These are phyloP conservation scores for Metarhizium album DNA, from an alignment of 2,329 filamentous ascomycete genomes.

Conservation along the genomic window DNA sequence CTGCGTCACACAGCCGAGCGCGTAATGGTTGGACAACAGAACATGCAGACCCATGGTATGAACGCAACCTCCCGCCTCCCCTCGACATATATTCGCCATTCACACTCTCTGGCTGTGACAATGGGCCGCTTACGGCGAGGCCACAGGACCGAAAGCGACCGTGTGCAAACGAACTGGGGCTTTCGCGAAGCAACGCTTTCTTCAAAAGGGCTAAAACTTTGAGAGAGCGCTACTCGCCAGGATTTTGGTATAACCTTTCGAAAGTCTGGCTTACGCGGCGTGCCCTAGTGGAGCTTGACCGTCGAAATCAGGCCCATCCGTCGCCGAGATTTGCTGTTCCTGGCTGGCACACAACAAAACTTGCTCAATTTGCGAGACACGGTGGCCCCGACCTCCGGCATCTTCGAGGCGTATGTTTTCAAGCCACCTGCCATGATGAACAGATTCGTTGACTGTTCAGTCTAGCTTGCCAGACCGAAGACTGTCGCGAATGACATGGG, in stretches of 20 bases:
- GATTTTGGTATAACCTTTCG: neutral
- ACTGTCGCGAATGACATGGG: no score
- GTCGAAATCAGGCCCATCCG: neutral
- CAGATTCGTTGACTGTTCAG: no score
- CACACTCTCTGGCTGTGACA: neutral
- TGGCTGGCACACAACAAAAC: no score
- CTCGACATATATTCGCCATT: neutral
- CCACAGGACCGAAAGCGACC: neutral
- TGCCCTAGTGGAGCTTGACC: neutral
- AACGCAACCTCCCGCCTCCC: neutral
- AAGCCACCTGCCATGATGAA: no score
- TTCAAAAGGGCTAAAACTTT: neutral
- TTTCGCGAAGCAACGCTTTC: neutral
- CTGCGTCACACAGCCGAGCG: no score
- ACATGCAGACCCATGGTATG: neutral
- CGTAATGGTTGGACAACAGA: no score
- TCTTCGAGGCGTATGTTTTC: neutral
- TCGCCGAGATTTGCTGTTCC: neutral
- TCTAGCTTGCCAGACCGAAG: no score
- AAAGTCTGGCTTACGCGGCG: neutral
- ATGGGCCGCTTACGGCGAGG: neutral
- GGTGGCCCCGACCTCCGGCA: slow-evolving; percentile 2
- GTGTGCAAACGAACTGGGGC: neutral
- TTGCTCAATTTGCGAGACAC: no score
- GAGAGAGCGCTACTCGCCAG: neutral